Percentiles rank a stretch among this genome's conserved stretches.
These are phyloP conservation scores for Mycosphaerella arachidis DNA, from an alignment of 2,329 filamentous ascomycete species.

Conservation along the genomic window DNA sequence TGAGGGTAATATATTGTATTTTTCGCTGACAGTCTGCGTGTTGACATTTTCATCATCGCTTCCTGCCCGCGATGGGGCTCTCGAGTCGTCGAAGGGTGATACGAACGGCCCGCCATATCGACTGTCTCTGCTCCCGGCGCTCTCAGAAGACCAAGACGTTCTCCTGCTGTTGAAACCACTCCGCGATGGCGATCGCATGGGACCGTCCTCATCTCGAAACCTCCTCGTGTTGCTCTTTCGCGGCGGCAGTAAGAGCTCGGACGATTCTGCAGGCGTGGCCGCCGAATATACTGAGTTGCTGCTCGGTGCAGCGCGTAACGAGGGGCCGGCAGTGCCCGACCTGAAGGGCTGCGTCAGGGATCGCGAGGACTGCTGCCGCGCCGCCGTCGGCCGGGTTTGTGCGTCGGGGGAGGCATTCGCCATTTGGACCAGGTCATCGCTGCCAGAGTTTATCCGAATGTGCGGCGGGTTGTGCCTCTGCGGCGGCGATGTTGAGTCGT, in stretches of 20 bases:
- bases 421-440: constrained; percentile 48
- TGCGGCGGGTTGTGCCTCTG: constrained; percentile 46
- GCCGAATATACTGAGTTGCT: constrained; percentile 24
- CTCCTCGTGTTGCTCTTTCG: constrained; percentile 46
- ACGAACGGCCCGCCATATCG: constrained; percentile 45
- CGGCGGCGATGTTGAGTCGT: constrained; percentile 20
- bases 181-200: constrained; percentile 46
- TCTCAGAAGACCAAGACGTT: constrained; percentile 63
- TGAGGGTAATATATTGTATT: constrained; percentile 67
- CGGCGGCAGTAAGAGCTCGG: constrained; percentile 50
- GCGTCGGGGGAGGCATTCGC: constrained; percentile 20
- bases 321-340: constrained; percentile 36
- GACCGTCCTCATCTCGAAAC: constrained; percentile 51
- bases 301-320: constrained; percentile 25
- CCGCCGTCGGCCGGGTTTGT: constrained; percentile 34
- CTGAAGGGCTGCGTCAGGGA: constrained; percentile 39
- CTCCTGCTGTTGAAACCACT: constrained; percentile 55
- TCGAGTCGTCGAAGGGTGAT: constrained; percentile 58
- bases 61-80: constrained; percentile 55
- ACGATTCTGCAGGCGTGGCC: constrained; percentile 38
- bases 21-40: constrained; percentile 68
- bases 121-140: constrained; percentile 49
- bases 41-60: constrained; percentile 64
- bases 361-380: constrained; percentile 41
- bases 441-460: constrained; percentile 60